A percentile compares a stretch with the other conserved stretches of the same genome.
Evolutionary conservation across 495 filamentous ascomycete genomes (phyloP).

Genomic region (Trichocladium antarcticum): DNA sequence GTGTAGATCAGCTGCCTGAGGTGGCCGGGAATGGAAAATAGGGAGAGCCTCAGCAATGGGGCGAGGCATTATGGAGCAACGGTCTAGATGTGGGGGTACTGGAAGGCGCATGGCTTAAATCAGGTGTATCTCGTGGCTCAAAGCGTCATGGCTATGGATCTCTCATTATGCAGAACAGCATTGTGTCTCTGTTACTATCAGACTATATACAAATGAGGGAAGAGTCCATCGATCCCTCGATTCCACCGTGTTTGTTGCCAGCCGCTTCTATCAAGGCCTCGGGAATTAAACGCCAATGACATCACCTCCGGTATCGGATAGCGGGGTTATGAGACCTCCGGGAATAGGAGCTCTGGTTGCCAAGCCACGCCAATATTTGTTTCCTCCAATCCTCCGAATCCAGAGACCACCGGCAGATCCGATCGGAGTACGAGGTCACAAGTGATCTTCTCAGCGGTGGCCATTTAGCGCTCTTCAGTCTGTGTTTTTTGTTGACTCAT

Average conservation of each 20-base stretch:
- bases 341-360: not conserved
- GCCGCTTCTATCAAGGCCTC: no score
- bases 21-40: not conserved
- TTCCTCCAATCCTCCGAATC: not conserved
- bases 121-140: not conserved
- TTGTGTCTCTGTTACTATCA: no score
- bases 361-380: not conserved
- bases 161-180: no score
- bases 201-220: no score
- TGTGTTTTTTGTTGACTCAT: not conserved
- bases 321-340: conserved; percentile 1
- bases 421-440: conserved; percentile 3
- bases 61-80: not conserved
- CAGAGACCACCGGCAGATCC: not conserved
- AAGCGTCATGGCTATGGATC: conserved; percentile 3
- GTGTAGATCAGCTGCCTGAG: not conserved
- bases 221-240: no score
- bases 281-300: conserved; percentile 2
- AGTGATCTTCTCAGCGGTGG: not conserved
- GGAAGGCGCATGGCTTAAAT: not conserved
- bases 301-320: conserved; percentile 16
- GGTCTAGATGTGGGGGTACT: not conserved
- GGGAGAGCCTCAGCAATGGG: conserved; percentile 1
- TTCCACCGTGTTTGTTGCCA: no score
- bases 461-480: not conserved